phyloP scores from a whole-genome alignment of 176 grass and related monocot genomes.

The Pontederia crassipes region DNA sequence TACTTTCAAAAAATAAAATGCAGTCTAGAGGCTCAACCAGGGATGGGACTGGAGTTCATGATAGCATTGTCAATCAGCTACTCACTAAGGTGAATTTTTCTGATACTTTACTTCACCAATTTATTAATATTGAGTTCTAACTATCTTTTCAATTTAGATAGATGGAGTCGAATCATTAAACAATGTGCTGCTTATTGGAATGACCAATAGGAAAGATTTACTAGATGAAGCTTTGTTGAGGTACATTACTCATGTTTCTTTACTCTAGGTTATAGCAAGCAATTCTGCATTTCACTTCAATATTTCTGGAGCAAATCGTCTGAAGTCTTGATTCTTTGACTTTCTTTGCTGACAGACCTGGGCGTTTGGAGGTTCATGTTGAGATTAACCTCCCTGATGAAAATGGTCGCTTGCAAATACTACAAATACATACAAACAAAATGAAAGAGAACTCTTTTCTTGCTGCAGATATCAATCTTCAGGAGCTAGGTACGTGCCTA shows the following conservation, averaged over 20 bases:
- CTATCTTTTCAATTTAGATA: constrained; percentile 47
- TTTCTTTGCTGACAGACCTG: constrained; percentile 43
- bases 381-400: constrained; percentile 98
- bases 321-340: constrained; percentile 3
- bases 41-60: constrained; percentile 92
- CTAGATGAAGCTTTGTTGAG: constrained; percentile 93
- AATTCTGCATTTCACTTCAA: background rate
- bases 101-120: constrained; percentile 1
- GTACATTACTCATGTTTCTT: constrained; percentile 26
- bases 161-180: constrained; percentile 94
- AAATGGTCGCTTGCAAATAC: constrained; percentile 96
- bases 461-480: constrained; percentile 79
- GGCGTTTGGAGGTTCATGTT: constrained; percentile 92
- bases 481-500: constrained; percentile 56
- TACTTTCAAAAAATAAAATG: constrained; percentile 4
- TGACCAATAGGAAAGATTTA: constrained; percentile 97
- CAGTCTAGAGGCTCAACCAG: constrained; percentile 91
- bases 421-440: constrained; percentile 98
- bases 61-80: constrained; percentile 94
- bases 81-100: constrained; percentile 65
- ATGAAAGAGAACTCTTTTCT: constrained; percentile 99
- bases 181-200: constrained; percentile 97
- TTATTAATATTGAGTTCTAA: constrained; percentile 16
- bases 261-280: background rate
- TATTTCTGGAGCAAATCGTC: background rate